Base-by-base conservation (phyloP, 371 early-diverging fungal genomes). In the Circinella umbellata region DNA sequence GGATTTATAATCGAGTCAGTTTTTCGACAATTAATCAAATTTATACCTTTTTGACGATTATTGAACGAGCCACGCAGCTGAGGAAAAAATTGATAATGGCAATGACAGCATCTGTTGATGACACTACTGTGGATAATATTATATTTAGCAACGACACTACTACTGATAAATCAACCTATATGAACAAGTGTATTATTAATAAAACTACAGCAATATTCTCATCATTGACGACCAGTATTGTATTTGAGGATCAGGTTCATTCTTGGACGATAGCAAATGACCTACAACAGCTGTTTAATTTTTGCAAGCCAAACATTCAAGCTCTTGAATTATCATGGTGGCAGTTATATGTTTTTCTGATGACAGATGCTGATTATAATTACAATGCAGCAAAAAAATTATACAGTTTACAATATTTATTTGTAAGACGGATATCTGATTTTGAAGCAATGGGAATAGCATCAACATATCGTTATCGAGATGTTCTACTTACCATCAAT, bases 311-410 rank as follows among this genome's bases (percentile, higher is more conserved):
- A 47, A 47, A n/a, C 51, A 51, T 51, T 15, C 51, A 57, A 57
- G 34, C 14, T 27, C 27, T 57, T 7, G 27, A 57, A 0, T n/a
- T 57, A 10, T 57, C 57, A 17, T 57, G 57, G 57, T 57, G 57
- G 57, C 57, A 57, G 35, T 27, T 57, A 6, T 57, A 57, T 34
- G 27, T 57, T 27, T 57, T 57, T 57, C 27, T 57, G 4, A 57
- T 57, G 57, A 57, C 57, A 14, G 57, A 57, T 57, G 57, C 57
- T 5, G 57, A 57, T n/a, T 20, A 34, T 4, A n/a, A n/a, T 13
- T 57, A 57, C 57, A 18, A 18, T 4, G 57, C 27, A 57, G 34
- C 57, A 57, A 57, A 27, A 27, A 0, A 14, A 13, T n/a, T 57
- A 34, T 11, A 34, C 4, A 7, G 4, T 27, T 14, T 57, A 13